These are phyloP conservation scores for Lindgomyces ingoldianus DNA, from an alignment of 495 filamentous ascomycete genomes.

Conservation along the genomic window DNA sequence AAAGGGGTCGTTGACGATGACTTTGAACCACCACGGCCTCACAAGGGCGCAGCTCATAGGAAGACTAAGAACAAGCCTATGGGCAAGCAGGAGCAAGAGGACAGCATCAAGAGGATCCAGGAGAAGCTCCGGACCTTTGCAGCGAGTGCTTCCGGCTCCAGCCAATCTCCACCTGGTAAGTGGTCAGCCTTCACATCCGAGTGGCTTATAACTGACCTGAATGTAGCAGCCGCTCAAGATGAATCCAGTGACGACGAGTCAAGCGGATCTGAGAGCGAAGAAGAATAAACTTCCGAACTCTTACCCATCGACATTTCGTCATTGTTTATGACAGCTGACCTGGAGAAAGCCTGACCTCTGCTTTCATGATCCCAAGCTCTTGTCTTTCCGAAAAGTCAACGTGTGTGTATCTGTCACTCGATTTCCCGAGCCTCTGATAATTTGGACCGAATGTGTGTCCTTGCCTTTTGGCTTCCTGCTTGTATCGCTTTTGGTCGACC, in stretches of 20 bases:
- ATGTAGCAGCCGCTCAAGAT: slow-evolving; percentile 25
- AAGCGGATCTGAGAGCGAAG: slow-evolving; percentile 45
- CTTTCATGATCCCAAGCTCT: no score
- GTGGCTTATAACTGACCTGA: slow-evolving; percentile 6
- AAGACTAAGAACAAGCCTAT: slow-evolving; percentile 99
- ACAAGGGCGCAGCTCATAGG: slow-evolving; percentile 57
- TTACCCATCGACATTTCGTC: neutral
- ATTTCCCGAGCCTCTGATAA: no score
- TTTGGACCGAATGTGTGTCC: no score
- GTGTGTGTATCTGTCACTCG: no score
- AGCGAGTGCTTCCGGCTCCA: slow-evolving; percentile 20
- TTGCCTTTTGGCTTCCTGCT: no score
- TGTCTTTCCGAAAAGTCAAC: no score
- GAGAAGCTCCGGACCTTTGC: slow-evolving; percentile 50
- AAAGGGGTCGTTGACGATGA: slow-evolving; percentile 42
- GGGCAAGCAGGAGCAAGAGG: slow-evolving; percentile 91
- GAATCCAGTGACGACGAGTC: slow-evolving; percentile 44
- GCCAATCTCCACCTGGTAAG: slow-evolving; percentile 41
- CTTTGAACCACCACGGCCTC: slow-evolving; percentile 44
- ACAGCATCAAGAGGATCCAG: slow-evolving; percentile 77
- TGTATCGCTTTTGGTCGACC: no score
- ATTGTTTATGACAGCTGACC: neutral
- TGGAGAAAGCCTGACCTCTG: no score
- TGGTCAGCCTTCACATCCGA: neutral
- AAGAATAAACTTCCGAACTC: slow-evolving; percentile 31